Percentiles rank a stretch among this genome's conserved stretches.
Conservation (phyloP, 2,329 filamentous ascomycete genomes). For the Dactylellina leptospora region DNA sequence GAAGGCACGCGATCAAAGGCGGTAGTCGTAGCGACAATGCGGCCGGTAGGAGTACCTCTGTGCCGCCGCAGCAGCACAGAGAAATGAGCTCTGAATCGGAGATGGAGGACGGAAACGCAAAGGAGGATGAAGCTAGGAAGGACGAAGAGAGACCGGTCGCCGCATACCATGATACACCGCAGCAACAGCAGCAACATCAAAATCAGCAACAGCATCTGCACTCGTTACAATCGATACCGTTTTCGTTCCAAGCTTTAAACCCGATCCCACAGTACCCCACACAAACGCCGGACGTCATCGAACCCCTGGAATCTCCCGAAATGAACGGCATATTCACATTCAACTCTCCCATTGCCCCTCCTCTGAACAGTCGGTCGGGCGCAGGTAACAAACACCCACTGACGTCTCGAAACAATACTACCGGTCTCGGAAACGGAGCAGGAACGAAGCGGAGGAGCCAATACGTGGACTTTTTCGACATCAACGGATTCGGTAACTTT, state of each 20-base stretch:
- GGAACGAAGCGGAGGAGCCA: constrained; percentile 43
- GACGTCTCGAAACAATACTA: constrained; percentile 14
- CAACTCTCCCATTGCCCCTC: constrained; percentile 18
- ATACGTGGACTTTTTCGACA: constrained; percentile 45
- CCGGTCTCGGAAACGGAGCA: constrained; percentile 14
- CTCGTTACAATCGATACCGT: constrained; percentile 27
- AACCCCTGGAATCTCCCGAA: constrained; percentile 33
- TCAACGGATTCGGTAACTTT: constrained; percentile 47
- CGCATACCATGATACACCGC: constrained; percentile 24
- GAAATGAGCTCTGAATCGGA: constrained; percentile 49
- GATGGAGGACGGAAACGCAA: constrained; percentile 32
- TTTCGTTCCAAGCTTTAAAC: constrained; percentile 29
- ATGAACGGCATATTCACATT: constrained; percentile 44
- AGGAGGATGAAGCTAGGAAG: constrained; percentile 30
- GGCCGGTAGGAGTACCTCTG: constrained; percentile 10
- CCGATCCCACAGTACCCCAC: constrained; percentile 43
- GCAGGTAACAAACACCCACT: constrained; percentile 28
- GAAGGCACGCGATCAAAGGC: constrained; percentile 42
- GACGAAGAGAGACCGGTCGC: constrained; percentile 9
- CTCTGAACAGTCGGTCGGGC: constrained; percentile 5
- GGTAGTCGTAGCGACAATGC: constrained; percentile 4
- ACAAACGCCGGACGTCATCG: constrained; percentile 21
- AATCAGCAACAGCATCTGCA: neutral
- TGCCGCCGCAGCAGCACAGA: constrained; percentile 37
- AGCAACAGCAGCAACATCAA: constrained; percentile 16